phyloP scores from a whole-genome alignment of 2,329 filamentous ascomycete species.

The Myriosclerotinia duriaeana region DNA sequence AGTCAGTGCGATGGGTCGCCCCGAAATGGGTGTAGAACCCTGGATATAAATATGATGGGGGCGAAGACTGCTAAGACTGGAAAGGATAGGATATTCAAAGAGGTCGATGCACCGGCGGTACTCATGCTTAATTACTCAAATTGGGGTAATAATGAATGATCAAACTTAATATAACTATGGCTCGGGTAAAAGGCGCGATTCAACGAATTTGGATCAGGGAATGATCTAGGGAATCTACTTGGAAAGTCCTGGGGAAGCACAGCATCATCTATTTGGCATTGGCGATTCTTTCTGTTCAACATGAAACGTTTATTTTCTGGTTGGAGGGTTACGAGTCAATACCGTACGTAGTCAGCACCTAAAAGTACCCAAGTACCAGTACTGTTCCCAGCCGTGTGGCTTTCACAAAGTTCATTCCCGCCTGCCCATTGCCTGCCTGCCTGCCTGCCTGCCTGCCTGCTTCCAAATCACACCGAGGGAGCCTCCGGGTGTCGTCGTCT shows the following conservation, averaged over 20 bases:
- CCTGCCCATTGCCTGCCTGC: neutral
- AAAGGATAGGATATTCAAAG: neutral
- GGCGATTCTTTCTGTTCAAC: constrained; percentile 3
- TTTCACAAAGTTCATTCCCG: constrained; percentile 13
- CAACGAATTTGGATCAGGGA: neutral
- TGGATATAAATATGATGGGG: neutral
- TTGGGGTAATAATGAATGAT: neutral
- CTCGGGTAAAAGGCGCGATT: no score
- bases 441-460: neutral
- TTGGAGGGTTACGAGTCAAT: neutral
- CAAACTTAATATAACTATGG: neutral
- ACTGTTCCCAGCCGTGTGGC: constrained; percentile 12
- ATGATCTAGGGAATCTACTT: neutral
- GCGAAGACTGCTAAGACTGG: neutral
- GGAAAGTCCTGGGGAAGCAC: constrained; percentile 13
- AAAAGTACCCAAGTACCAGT: neutral
- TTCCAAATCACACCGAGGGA: constrained; percentile 15
- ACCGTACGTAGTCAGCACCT: no score
- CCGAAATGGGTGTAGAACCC: neutral
- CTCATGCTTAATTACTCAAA: constrained; percentile 1
- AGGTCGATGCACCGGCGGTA: neutral
- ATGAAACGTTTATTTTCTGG: constrained; percentile 9
- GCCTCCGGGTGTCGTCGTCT: constrained; percentile 6
- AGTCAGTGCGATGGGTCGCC: neutral
- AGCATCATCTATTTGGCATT: neutral